These are phyloP conservation scores for Emericellopsis atlantica DNA, from an alignment of 2,329 filamentous ascomycete genomes.

Conservation along the genomic window DNA sequence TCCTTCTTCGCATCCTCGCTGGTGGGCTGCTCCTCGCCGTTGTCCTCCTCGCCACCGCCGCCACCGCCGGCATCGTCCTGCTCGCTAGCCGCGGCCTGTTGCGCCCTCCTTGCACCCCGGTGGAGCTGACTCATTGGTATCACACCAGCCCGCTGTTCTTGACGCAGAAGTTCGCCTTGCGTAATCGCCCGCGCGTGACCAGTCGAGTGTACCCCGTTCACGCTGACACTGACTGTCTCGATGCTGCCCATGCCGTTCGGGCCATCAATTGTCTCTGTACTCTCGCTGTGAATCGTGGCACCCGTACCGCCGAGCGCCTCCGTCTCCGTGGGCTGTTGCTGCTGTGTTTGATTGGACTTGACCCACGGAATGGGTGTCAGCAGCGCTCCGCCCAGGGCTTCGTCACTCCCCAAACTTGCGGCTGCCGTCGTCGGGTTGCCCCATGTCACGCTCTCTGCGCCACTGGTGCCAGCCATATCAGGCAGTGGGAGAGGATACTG, in stretches of 20 bases:
- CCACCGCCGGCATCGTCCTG: conserved; percentile 1
- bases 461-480: conserved; percentile 50
- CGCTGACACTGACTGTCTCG: conserved; percentile 66
- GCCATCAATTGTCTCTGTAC: conserved; percentile 69
- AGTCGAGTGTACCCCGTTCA: conserved; percentile 54
- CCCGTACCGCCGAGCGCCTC: conserved; percentile 8
- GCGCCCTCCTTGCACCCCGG: conserved; percentile 14
- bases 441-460: conserved; percentile 38
- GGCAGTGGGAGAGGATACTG: conserved; percentile 70
- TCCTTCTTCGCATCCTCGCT: conserved; percentile 16
- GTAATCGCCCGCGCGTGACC: conserved; percentile 47
- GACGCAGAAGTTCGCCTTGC: conserved; percentile 73
- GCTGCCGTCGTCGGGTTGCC: conserved; percentile 24
- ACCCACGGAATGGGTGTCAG: conserved; percentile 94
- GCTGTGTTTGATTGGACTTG: conserved; percentile 16
- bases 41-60: conserved; percentile 1
- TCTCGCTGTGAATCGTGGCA: conserved; percentile 50
- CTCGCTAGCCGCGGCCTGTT: background rate
- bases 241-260: conserved; percentile 68
- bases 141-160: conserved; percentile 73
- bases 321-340: conserved; percentile 2
- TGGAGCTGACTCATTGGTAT: conserved; percentile 54
- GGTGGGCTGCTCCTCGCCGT: conserved; percentile 10
- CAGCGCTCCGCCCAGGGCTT: conserved; percentile 78
- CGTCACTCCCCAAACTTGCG: conserved; percentile 61